These are phyloP conservation scores for Botrytis fragariae DNA, from an alignment of 2,329 filamentous ascomycete species.

Conservation along the genomic window DNA sequence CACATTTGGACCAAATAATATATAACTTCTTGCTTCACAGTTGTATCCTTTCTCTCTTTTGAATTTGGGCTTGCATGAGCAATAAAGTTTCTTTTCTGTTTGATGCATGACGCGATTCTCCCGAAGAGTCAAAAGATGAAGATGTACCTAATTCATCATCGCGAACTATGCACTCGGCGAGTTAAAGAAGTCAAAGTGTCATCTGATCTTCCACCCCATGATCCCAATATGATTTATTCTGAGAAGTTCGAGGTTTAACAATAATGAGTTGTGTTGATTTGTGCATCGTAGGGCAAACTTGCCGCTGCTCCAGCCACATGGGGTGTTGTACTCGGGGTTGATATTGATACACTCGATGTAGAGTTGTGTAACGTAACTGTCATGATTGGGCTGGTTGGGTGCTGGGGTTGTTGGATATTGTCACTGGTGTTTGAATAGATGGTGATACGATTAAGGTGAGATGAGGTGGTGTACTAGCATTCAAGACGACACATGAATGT, in stretches of 20 bases:
- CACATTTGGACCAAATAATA: not conserved
- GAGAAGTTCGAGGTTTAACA: not conserved
- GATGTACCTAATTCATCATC: not conserved
- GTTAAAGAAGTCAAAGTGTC: not conserved
- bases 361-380: not conserved
- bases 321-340: not conserved
- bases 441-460: not conserved
- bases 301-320: not conserved
- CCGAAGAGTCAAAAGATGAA: not conserved
- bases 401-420: not conserved
- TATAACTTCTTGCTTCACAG: not conserved
- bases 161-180: not conserved
- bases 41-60: not conserved
- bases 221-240: not conserved
- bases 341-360: not conserved
- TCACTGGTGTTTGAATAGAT: not conserved
- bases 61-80: not conserved
- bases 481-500: not conserved
- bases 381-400: not conserved
- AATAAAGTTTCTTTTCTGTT: not conserved
- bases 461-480: not conserved
- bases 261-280: not conserved
- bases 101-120: not conserved
- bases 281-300: not conserved
- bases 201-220: not conserved